Base-by-base conservation (phyloP, 1,284 basidiomycete genomes). In the Tilletia setariae region DNA sequence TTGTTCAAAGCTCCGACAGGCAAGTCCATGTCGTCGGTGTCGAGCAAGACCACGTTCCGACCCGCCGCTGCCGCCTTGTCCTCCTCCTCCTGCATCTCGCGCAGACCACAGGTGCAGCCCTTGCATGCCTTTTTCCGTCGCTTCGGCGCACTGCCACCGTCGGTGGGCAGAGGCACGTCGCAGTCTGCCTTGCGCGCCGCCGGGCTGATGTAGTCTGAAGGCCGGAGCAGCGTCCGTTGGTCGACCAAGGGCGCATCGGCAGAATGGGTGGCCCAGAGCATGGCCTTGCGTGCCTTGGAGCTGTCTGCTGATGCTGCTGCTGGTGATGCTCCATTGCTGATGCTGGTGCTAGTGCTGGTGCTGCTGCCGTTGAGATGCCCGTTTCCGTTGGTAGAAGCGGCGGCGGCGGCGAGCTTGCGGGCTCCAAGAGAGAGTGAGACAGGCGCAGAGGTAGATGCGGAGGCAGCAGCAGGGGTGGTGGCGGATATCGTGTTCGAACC, bases 21-120 rank as follows among this genome's bases (percentile, higher is more conserved):
- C 72, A 78, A 69, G 66, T 79, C 78, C 74, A 78, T 73, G 44
- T 81, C 75, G 11, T 72, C 69, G 15, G 63, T 68, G 49, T 81
- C 76, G 16, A 82, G 70, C 72, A 79, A 71, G 16, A 82, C 76
- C 2, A 81, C 68, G 21, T 69, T 70, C 25, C 56, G 56, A 35
- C 56, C 56, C 66, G 70, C 16, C 23, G 65, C 19, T 68, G 69
- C 40, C n/a, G 68, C 61, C 16, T 21, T 6, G 56, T 78, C 76
- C 56, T 82, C 79, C n/a, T 76, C 76, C 47, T 82, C 80, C 67
- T 82, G 75, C 28, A 81, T 68, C 66, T 82, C 79, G 21, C 78
- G 74, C 4, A 82, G 71, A 1, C 80, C 80, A 56, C 80, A 82
- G 6, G 80, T 82, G 74, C 80, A 82, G 7, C 76, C 78, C 64